These are phyloP conservation scores for Saturnispora mendoncae DNA, from an alignment of 805 yeast genomes.

Conservation along the genomic window DNA sequence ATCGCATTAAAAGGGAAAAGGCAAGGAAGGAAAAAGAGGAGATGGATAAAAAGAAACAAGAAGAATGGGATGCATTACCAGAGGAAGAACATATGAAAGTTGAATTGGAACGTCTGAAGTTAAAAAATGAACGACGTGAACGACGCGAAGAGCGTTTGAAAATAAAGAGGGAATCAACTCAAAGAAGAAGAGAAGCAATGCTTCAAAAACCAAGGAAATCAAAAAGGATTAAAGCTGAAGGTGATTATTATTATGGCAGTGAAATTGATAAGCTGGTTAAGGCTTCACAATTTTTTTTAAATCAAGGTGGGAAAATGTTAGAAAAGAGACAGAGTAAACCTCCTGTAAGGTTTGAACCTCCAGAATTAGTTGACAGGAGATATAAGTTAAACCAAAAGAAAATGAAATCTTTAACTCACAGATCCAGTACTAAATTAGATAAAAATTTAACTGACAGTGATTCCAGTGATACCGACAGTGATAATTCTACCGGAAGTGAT, in stretches of 20 bases:
- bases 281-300: constrained; percentile 22
- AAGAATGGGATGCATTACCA: background rate
- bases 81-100: background rate
- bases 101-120: background rate
- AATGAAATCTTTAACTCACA: constrained; percentile 1
- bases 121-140: background rate
- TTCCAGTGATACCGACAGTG: background rate
- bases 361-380: constrained; percentile 1
- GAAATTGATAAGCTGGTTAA: constrained; percentile 17
- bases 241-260: constrained; percentile 3
- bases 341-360: constrained; percentile 18
- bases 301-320: constrained; percentile 18
- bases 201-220: background rate
- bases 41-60: background rate
- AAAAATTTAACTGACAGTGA: constrained; percentile 3
- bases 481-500: background rate
- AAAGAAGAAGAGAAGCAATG: background rate
- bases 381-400: constrained; percentile 1
- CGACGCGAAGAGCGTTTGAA: background rate
- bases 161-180: background rate
- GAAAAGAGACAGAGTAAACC: constrained; percentile 17
- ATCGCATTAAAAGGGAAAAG: background rate
- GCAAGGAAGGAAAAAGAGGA: background rate
- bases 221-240: background rate
- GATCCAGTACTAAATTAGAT: constrained; percentile 2